These are phyloP conservation scores for Nitzschia palea DNA, from an alignment of 108 stramenopile genomes.

Conservation along the genomic window DNA sequence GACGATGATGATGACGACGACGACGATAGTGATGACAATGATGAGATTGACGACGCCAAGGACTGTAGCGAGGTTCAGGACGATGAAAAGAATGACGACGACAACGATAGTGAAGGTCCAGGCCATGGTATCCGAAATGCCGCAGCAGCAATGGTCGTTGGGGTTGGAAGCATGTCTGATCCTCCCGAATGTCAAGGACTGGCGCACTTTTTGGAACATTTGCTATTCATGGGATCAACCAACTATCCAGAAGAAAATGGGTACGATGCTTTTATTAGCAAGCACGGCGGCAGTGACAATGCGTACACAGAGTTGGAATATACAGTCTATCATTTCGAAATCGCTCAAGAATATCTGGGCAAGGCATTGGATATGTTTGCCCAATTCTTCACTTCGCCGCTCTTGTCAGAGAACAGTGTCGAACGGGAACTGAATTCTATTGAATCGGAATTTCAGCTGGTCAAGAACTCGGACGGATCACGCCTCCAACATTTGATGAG, in stretches of 20 bases:
- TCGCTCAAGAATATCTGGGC: constrained; percentile 79
- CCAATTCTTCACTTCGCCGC: constrained; percentile 91
- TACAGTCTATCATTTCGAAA: constrained; percentile 93
- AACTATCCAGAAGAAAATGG: constrained; percentile 91
- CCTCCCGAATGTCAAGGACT: constrained; percentile 87
- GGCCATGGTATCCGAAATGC: constrained; percentile 66
- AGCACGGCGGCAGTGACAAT: constrained; percentile 93
- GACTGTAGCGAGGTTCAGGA: constrained; percentile 16
- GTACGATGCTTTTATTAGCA: constrained; percentile 82
- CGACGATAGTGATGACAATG: constrained; percentile 34
- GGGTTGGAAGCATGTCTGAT: constrained; percentile 90
- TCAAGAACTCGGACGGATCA: constrained; percentile 71
- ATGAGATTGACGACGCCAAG: constrained; percentile 19
- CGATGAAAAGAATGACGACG: constrained; percentile 39
- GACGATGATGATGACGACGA: constrained; percentile 42
- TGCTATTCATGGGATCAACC: constrained; percentile 95
- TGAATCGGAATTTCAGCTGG: constrained; percentile 93
- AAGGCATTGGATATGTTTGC: constrained; percentile 93
- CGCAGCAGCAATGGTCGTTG: constrained; percentile 93
- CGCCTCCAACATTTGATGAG: constrained; percentile 74
- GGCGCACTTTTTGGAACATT: constrained; percentile 94
- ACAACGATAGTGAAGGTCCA: constrained; percentile 38
- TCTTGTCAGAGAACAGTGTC: constrained; percentile 76
- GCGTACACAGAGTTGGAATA: constrained; percentile 94
- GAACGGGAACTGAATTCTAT: constrained; percentile 96